These are phyloP conservation scores for Stachybotrys chartarum DNA, from an alignment of 2,329 filamentous ascomycete genomes.

Conservation along the genomic window DNA sequence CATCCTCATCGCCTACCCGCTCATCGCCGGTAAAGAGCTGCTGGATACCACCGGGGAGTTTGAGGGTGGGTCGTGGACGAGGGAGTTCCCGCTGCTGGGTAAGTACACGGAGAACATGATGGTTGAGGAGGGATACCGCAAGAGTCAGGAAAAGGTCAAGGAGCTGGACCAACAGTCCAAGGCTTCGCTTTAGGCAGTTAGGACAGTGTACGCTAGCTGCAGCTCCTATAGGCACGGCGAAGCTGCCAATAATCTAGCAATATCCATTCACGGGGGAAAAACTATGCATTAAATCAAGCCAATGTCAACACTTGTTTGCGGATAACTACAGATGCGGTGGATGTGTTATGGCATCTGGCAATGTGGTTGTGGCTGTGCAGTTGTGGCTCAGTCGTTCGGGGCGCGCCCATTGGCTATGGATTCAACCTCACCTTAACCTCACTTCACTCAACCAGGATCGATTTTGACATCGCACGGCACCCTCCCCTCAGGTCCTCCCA, in stretches of 20 bases:
- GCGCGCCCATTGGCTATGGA: slow-evolving; percentile 10
- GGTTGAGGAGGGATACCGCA: slow-evolving; percentile 38
- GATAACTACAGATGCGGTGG: too few relatives aligned
- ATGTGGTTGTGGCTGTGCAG: not conserved
- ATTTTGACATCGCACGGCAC: slow-evolving; percentile 4
- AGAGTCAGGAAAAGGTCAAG: slow-evolving; percentile 40
- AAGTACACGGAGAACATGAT: slow-evolving; percentile 40
- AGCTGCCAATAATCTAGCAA: too few relatives aligned
- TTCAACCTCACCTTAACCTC: slow-evolving; percentile 13
- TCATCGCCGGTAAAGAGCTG: slow-evolving; percentile 35
- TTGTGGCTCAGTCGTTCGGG: not conserved
- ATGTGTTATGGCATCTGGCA: not conserved
- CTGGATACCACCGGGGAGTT: slow-evolving; percentile 34
- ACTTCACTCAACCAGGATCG: slow-evolving; percentile 1
- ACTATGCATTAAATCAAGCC: too few relatives aligned
- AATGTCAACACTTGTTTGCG: too few relatives aligned
- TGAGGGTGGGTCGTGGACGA: slow-evolving; percentile 29
- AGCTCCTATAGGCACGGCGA: too few relatives aligned
- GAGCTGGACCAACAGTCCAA: slow-evolving; percentile 36
- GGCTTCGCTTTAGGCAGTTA: slow-evolving; percentile 5
- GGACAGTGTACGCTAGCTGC: too few relatives aligned
- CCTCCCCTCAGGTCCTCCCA: slow-evolving; percentile 2
- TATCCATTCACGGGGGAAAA: too few relatives aligned
- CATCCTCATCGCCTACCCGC: slow-evolving; percentile 45
- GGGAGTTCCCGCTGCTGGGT: slow-evolving; percentile 34